These are phyloP conservation scores for Ceratobasidium sp. DNA, from an alignment of 1,284 basidiomycete genomes.

Conservation along the genomic window DNA sequence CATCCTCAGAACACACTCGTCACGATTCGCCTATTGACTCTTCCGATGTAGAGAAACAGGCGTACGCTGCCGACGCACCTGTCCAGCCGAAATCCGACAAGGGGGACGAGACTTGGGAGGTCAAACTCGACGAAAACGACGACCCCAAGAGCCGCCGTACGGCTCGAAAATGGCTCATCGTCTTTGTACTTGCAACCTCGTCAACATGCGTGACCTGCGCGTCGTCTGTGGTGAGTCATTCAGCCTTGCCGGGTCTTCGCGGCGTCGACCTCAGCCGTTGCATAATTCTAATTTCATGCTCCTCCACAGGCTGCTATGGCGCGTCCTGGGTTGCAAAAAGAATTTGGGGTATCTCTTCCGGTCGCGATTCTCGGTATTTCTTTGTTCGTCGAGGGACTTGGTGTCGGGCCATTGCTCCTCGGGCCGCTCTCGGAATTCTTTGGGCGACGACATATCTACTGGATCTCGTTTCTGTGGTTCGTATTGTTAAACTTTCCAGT, in stretches of 20 bases:
- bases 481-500: constrained; percentile 73
- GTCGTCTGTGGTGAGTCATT: constrained; percentile 72
- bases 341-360: constrained; percentile 72
- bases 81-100: background rate
- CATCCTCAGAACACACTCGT: constrained; percentile 32
- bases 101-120: constrained; percentile 42
- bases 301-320: constrained; percentile 74
- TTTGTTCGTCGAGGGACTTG: constrained; percentile 62
- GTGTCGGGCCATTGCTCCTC: constrained; percentile 52
- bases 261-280: constrained; percentile 24
- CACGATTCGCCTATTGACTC: constrained; percentile 2
- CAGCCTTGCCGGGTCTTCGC: constrained; percentile 10
- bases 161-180: constrained; percentile 68
- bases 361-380: constrained; percentile 71
- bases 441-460: constrained; percentile 63
- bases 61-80: background rate
- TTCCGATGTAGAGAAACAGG: constrained; percentile 25
- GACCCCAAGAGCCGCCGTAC: constrained; percentile 66
- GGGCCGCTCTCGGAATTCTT: constrained; percentile 61
- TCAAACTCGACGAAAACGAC: constrained; percentile 56
- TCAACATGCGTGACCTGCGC: constrained; percentile 77
- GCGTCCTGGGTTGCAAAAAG: constrained; percentile 69
- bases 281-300: constrained; percentile 6
- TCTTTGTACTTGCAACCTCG: constrained; percentile 67
- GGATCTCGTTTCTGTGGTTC: constrained; percentile 64